Percentiles rank a stretch among this genome's conserved stretches.
Conservation (phyloP, 2,329 filamentous ascomycete genomes). For the Parascedosporium putredinis region DNA sequence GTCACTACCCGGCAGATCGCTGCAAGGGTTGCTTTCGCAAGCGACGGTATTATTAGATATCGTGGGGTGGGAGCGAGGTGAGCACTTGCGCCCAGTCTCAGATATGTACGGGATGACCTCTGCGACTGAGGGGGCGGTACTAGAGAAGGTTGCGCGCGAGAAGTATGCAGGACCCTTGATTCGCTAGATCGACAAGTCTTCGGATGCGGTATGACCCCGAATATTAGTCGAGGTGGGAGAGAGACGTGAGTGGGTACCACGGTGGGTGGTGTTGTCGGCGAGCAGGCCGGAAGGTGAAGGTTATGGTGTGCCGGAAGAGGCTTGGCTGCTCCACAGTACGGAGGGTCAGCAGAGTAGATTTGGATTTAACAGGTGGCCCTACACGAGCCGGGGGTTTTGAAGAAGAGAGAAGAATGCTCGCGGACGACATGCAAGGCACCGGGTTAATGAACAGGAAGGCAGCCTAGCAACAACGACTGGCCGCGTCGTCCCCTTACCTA, state of each 20-base stretch:
- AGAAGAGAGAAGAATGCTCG: neutral
- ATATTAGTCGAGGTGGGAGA: neutral
- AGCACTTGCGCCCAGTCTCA: neutral
- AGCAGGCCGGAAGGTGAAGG: neutral
- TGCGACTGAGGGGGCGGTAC: neutral
- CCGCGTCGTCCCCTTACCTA: neutral
- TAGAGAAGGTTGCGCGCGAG: neutral
- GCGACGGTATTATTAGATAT: neutral
- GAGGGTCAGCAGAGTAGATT: constrained; percentile 4
- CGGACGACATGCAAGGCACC: constrained; percentile 7
- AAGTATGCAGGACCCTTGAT: neutral
- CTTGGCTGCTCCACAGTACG: constrained; percentile 4
- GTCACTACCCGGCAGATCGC: constrained; percentile 3
- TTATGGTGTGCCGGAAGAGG: neutral
- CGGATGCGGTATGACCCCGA: neutral
- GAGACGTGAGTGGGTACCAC: neutral
- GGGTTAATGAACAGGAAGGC: neutral
- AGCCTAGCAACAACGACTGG: constrained; percentile 1
- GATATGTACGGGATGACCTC: constrained; percentile 2
- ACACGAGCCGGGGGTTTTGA: too few species aligned
- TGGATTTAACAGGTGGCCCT: constrained; percentile 3
- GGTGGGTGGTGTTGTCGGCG: neutral
- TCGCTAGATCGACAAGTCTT: constrained; percentile 2
- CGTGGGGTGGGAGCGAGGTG: neutral
- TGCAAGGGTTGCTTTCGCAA: constrained; percentile 1